These are phyloP conservation scores for Penicillium bovifimosum DNA, from an alignment of 495 filamentous ascomycete genomes.

Conservation along the genomic window DNA sequence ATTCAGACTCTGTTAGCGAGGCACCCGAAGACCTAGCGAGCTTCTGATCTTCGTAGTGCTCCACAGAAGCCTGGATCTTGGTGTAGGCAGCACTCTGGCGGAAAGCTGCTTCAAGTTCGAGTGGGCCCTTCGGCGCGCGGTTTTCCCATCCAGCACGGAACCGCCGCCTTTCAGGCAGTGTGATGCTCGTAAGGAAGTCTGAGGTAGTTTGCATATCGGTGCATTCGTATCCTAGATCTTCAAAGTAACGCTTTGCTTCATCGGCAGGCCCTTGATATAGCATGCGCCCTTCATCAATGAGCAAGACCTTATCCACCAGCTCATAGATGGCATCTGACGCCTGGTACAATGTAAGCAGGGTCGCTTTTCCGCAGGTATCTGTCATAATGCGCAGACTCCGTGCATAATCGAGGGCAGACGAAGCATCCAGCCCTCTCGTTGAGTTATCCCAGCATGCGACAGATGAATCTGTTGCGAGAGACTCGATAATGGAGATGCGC, in stretches of 20 bases:
- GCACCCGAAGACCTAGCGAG: conserved; percentile 25
- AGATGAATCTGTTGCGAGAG: conserved; percentile 66
- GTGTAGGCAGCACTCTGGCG: conserved; percentile 44
- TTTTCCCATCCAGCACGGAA: conserved; percentile 60
- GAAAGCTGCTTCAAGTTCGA: conserved; percentile 59
- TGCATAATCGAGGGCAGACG: conserved; percentile 65
- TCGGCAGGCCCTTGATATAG: conserved; percentile 70
- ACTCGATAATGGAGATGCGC: conserved; percentile 47
- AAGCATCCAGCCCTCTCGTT: conserved; percentile 75
- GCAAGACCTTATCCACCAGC: conserved; percentile 78
- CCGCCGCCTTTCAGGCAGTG: conserved; percentile 59
- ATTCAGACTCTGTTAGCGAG: conserved; percentile 34
- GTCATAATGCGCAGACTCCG: conserved; percentile 73
- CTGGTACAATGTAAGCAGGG: conserved; percentile 76
- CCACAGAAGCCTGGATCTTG: conserved; percentile 43
- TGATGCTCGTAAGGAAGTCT: conserved; percentile 79
- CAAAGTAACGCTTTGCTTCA: conserved; percentile 72
- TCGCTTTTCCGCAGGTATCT: conserved; percentile 73
- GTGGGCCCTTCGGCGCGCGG: conserved; percentile 60
- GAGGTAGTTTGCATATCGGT: conserved; percentile 74
- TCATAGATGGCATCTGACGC: conserved; percentile 78
- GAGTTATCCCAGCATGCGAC: conserved; percentile 80
- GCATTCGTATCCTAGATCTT: conserved; percentile 71
- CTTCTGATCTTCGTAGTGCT: conserved; percentile 40
- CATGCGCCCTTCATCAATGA: conserved; percentile 73